Evolutionary conservation across 2,329 filamentous ascomycete genomes (phyloP), one percentile per base, ranked within the genome.

Genomic region (Arachnomyces sp.): DNA sequence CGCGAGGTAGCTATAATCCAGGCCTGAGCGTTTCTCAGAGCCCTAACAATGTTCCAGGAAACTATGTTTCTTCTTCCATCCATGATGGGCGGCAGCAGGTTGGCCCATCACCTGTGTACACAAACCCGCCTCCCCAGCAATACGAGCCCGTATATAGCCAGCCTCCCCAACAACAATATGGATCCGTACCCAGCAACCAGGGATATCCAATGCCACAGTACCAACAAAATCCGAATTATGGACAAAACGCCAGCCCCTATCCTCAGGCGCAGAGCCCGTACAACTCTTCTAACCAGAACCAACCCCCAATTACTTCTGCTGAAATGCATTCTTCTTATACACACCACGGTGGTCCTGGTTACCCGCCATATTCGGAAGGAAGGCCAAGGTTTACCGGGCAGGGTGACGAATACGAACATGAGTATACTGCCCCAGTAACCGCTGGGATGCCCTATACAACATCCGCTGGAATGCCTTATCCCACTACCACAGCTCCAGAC

Each of bases 1-100:
- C 61, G 31, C 51, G 61, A 59, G 63, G 63, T 59, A 66, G 54
- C 52, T 65, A 65, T 51, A 55, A 53, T 51, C 62, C 66, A 52
- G 56, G 61, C 47, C 49, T 56, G 41, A 57, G 55, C 42, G 50
- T 57, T 44, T 54, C 60, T 43, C 57, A 58, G 41, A 52, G 54
- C 43, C 61, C 63, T 60, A 66, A 61, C 55, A 54, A 55, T 51
- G 49, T 54, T 48, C 45, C 56, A 58, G 56, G 52, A 38, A 60
- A 41, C 45, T 67, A 66, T 55, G 49, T 57, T 43, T 38, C 56
- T 28, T 57, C 63, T 35, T 42, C 57, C 31, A 55, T 62, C 34
- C 61, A 63, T 52, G 63, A 66, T 49, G 52, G 53, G 44, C 58
- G 62, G 37, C 61, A 59, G 40, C 53, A 57, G 50, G 52, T 51